Evolutionary conservation across 352 stramenopile genomes (phyloP), one percentile per base, ranked within the genome.

Genomic region (Pythium brachiatum): DNA sequence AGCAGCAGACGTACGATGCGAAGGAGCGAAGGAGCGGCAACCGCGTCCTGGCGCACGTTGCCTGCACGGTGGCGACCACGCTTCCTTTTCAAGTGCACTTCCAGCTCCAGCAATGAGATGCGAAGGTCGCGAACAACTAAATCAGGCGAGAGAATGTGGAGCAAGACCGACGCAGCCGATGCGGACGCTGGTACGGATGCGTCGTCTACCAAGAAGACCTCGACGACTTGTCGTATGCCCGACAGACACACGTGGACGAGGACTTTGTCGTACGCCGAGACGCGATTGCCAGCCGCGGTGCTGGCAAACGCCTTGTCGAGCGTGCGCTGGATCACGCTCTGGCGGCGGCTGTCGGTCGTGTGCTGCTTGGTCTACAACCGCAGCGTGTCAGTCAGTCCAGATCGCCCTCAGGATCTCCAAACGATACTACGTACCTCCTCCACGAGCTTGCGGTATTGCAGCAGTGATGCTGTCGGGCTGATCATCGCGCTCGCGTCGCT

Each of bases 161-260:
- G 21, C 3, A 47, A 55, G 1, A 27, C 25, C 5, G 25, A 46
- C 26, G 9, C 2, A 3, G 18, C 21, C 12, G 41, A n/a, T 15
- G 20, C 16, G 16, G 74, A 70, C 62, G 69, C 79, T 41, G 73
- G 47, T 7, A 48, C 26, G 0, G 23, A 51, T 1, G 50, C 4
- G 3, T 75, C 72, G 25, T 75, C 66, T n/a, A 76, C 57, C 8
- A 92, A 62, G 50, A 90, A 92, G 13, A 68, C 67, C 16, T 92
- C 79, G 32, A 92, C 75, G 39, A 87, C 60, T 32, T 81, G 76
- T 0, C 74, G 71, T 26, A 89, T 66, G 3, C 88, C 38, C 2
- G 69, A 75, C 15, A 90, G 58, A 32, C 70, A 88, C 8, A 76
- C 75, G 31, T 90, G 81, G 4, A 88, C 75, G 4, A 72, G 78